Evolutionary conservation across 2,329 filamentous ascomycete genomes (phyloP).

Genomic region (Trichoderma sp.): DNA sequence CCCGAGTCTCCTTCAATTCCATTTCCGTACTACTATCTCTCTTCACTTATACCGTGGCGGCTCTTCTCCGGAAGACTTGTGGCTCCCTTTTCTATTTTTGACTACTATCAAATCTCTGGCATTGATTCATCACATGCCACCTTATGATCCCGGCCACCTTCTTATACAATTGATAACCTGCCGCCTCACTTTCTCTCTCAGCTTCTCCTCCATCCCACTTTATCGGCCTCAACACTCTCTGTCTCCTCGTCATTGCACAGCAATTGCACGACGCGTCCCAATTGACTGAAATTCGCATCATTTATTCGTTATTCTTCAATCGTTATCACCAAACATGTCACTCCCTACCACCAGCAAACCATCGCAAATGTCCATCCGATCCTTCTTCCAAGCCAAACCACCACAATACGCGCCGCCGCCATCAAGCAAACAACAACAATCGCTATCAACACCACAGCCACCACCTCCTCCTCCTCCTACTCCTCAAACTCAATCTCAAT

Average conservation of each 20-base stretch:
- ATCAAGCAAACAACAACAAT: constrained; percentile 29
- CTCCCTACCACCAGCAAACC: constrained; percentile 45
- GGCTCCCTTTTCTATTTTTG: constrained; percentile 1
- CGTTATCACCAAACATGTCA: constrained; percentile 37
- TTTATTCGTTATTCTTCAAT: too few relatives aligned
- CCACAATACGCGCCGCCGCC: constrained; percentile 44
- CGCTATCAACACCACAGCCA: not conserved
- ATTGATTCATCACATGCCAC: not conserved
- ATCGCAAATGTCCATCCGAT: constrained; percentile 61
- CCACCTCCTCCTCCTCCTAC: not conserved
- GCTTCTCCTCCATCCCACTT: too few relatives aligned
- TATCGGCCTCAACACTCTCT: not conserved
- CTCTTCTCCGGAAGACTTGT: not conserved
- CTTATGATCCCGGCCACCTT: not conserved
- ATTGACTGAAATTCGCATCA: too few relatives aligned
- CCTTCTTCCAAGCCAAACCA: constrained; percentile 60
- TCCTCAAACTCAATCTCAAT: constrained; percentile 22
- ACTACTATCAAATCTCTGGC: not conserved
- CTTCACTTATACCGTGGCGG: not conserved
- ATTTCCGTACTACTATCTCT: not conserved
- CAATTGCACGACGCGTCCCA: too few relatives aligned
- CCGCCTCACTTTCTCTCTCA: too few relatives aligned
- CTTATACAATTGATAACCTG: too few relatives aligned
- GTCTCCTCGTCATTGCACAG: constrained; percentile 29
- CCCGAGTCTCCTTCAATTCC: not conserved